Conservation (phyloP, 306 rosid genomes). For the Corylus avellana region DNA sequence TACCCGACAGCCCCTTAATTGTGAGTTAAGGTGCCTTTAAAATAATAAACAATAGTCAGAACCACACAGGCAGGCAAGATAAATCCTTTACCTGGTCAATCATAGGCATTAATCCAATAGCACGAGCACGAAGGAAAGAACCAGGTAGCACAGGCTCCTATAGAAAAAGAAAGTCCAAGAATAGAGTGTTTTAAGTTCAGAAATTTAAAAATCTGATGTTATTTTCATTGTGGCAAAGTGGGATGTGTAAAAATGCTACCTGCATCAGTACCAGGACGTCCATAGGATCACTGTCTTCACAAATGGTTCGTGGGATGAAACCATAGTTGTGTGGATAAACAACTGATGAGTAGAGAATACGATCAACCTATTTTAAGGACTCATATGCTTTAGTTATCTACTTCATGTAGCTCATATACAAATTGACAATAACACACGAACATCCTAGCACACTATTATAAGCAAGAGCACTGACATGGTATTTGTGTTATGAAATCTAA, state of each 20-base stretch:
- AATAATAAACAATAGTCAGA: neutral
- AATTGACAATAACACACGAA: constrained; percentile 6
- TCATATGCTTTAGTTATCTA: constrained; percentile 27
- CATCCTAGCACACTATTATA: neutral
- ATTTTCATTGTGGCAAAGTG: constrained; percentile 8
- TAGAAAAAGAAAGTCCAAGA: constrained; percentile 11
- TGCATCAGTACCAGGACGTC: constrained; percentile 95
- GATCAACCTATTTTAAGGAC: constrained; percentile 73
- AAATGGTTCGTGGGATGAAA: constrained; percentile 89
- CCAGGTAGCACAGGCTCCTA: constrained; percentile 94
- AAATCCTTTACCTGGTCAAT: constrained; percentile 75
- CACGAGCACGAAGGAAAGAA: constrained; percentile 97
- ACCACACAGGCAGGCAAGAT: constrained; percentile 2
- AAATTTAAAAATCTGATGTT: neutral
- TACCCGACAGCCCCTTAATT: neutral
- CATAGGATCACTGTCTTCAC: constrained; percentile 98
- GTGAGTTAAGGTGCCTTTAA: neutral
- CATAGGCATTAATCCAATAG: constrained; percentile 98
- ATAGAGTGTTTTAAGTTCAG: neutral
- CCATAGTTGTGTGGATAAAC: constrained; percentile 99
- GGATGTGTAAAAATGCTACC: constrained; percentile 49
- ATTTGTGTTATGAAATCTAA: neutral
- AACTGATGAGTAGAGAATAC: constrained; percentile 93
- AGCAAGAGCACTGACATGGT: constrained; percentile 3
- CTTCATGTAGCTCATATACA: constrained; percentile 15